phyloP scores from a whole-genome alignment of 2,329 filamentous ascomycete species.

The Coniella vitis region DNA sequence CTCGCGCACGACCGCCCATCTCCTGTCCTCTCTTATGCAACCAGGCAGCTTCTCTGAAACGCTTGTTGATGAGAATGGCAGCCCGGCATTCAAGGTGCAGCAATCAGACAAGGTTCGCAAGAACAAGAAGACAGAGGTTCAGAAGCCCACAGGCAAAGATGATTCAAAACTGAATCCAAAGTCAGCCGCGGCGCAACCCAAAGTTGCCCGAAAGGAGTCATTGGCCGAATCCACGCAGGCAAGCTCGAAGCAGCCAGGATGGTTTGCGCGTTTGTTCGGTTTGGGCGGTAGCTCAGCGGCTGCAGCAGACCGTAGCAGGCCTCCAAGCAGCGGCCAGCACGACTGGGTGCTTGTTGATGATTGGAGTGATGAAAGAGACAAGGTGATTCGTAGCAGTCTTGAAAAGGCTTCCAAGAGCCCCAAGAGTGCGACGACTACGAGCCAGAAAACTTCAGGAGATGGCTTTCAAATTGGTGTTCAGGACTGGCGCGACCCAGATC shows the following conservation, averaged over 20 bases:
- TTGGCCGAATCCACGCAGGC: background rate
- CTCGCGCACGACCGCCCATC: conserved; percentile 85
- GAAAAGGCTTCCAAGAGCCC: conserved; percentile 30
- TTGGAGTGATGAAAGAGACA: conserved; percentile 30
- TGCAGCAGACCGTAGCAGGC: conserved; percentile 49
- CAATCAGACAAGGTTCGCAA: conserved; percentile 35
- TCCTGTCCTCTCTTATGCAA: conserved; percentile 81
- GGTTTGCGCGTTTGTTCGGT: conserved; percentile 39
- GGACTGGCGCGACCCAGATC: conserved; percentile 77
- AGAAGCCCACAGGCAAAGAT: conserved; percentile 22
- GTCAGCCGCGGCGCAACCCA: conserved; percentile 2
- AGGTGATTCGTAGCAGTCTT: conserved; percentile 24
- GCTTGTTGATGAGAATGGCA: conserved; percentile 52
- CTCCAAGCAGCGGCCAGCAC: conserved; percentile 65
- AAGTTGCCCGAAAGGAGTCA: conserved; percentile 8
- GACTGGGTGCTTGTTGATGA: conserved; percentile 67
- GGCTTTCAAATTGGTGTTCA: conserved; percentile 78
- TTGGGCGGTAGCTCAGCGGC: conserved; percentile 25
- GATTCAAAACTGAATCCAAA: conserved; percentile 13
- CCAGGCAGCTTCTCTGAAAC: conserved; percentile 58
- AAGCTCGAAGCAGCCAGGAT: conserved; percentile 25
- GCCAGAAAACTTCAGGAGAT: conserved; percentile 35
- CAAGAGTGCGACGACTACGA: conserved; percentile 18
- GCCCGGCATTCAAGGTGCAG: conserved; percentile 47
- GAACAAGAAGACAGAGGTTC: conserved; percentile 29